Evolutionary conservation across 306 rosid species (phyloP), one percentile per base, ranked within the genome.

Genomic region (Pterocarpus macrocarpus): DNA sequence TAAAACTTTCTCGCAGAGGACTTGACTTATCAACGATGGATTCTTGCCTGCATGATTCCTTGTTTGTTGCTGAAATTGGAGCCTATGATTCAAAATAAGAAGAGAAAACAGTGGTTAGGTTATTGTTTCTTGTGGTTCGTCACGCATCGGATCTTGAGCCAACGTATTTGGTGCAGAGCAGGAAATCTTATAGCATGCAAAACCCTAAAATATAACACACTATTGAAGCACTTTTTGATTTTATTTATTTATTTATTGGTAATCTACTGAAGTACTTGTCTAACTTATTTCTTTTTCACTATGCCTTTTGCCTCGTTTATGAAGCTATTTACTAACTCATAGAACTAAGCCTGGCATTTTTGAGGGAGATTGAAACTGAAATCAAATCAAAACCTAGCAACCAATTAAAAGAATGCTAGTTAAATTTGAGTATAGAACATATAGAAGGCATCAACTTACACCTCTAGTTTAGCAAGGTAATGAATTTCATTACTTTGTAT

Each of bases 1-100:
- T 79, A 32, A 88, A 81, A 73, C 82, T 57, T 82, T 39, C 74
- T 47, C 28, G 77, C 28, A 15, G 65, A 69, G 76, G 79, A 57
- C 70, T 52, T 76, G 80, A 45, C 66, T 82, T 87, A 7, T 52
- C 76, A 47, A 71, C 76, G 55, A 43, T 17, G 35, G 75, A 76
- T 44, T 75, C 88, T 74, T 61, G 76, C 68, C 13, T 64, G 35
- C 36, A 32, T 44, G 43, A 80, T 72, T 35, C 63, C 56, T 67
- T 75, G 70, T 61, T 59, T n/a, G n/a, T 52, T 5, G 84, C 75
- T 30, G 68, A 44, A 83, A 56, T n/a, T 17, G 82, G 61, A 77
- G 52, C 83, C 92, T 89, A 57, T 57, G 67, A 45, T 64, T 35
- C 32, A 17, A 10, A 56, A 45, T 39, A 5, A 34, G 61, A 84